Conservation (phyloP, 441 rosid genomes). For the Euphorbia schlechtendalii region DNA sequence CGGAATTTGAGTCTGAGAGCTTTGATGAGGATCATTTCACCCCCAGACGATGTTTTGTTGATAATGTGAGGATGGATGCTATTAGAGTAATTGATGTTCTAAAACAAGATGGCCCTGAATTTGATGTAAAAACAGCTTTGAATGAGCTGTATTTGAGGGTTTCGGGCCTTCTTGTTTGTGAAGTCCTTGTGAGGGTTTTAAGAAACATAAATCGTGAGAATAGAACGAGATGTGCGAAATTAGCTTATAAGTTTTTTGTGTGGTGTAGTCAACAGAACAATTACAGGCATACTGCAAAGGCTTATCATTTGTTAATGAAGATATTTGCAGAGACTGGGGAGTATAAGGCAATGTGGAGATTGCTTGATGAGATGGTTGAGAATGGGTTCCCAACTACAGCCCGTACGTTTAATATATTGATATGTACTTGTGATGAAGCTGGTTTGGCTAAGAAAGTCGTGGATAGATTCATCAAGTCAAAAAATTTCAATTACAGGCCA, state of each 20-base stretch:
- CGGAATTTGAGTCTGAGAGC: conserved; percentile 28
- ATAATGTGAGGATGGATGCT: conserved; percentile 40
- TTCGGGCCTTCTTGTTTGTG: conserved; percentile 75
- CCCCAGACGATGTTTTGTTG: conserved; percentile 32
- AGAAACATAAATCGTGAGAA: conserved; percentile 36
- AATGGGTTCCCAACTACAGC: conserved; percentile 75
- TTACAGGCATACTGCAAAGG: conserved; percentile 51
- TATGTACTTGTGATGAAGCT: conserved; percentile 70
- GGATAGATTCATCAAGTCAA: conserved; percentile 70
- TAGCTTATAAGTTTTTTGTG: conserved; percentile 70
- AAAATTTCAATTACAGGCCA: conserved; percentile 69
- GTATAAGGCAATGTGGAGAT: conserved; percentile 83
- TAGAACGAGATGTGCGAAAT: conserved; percentile 55
- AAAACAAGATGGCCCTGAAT: conserved; percentile 66
- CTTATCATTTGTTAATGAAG: conserved; percentile 75
- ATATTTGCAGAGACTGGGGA: conserved; percentile 71
- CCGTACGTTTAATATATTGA: conserved; percentile 66
- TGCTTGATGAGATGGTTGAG: conserved; percentile 80
- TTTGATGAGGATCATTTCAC: conserved; percentile 14
- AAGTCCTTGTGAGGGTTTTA: conserved; percentile 68
- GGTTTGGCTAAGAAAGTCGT: conserved; percentile 64
- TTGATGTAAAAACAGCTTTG: conserved; percentile 50
- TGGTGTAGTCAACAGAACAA: conserved; percentile 60
- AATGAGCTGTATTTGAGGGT: conserved; percentile 49
- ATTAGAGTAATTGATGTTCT: conserved; percentile 50